Conservation (phyloP, 73 alveolate species). For the Paramecium octaurelia region DNA sequence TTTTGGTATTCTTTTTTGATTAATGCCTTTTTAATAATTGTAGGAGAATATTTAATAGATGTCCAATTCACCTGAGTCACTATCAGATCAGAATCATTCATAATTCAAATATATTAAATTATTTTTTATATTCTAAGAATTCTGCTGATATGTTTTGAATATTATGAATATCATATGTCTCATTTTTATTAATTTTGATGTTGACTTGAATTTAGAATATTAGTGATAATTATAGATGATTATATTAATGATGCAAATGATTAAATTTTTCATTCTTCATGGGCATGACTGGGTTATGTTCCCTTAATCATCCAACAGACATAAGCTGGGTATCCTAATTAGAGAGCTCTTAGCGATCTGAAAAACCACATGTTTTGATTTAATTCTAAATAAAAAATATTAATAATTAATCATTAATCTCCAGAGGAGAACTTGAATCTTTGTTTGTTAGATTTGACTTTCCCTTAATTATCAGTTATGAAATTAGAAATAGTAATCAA, state of each 20-base stretch:
- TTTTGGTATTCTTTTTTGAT: background rate
- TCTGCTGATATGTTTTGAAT: too few species aligned
- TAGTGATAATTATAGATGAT: background rate
- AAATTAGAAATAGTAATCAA: background rate
- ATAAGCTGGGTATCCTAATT: slow-evolving; percentile 2
- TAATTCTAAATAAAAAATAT: background rate
- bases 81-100: too few species aligned
- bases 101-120: too few species aligned
- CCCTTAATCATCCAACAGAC: slow-evolving; percentile 37
- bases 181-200: too few species aligned
- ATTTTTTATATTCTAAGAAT: too few species aligned
- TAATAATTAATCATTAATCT: background rate
- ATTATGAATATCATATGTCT: background rate
- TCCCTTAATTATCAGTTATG: background rate
- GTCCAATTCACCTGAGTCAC: too few species aligned
- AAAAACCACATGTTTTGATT: slow-evolving; percentile 15
- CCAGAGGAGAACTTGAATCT: background rate
- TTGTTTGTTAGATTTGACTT: background rate
- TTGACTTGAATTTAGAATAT: background rate
- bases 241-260: background rate
- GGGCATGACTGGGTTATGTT: background rate
- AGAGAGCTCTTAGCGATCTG: background rate
- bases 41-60: too few species aligned
- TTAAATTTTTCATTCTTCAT: background rate
- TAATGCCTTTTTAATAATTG: background rate